Base-by-base conservation (phyloP, 805 yeast species). In the Nakazawaea peltata region DNA sequence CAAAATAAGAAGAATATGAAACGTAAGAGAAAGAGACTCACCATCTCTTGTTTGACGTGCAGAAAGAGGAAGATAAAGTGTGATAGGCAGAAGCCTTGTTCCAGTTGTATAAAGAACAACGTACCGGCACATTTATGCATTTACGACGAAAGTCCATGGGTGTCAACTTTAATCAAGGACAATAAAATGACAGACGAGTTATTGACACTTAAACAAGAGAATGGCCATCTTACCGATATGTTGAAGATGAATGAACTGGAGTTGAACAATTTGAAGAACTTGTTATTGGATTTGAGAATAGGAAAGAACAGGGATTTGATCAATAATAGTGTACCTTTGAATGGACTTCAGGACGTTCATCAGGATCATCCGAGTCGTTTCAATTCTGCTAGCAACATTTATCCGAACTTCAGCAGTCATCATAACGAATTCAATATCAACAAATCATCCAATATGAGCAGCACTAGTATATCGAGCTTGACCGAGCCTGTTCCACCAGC, bases 31-130 rank as follows among this genome's bases (percentile, higher is more conserved):
- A 48, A 48, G 31, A 41, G 56, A 27, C 42, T 47, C 10, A 45
- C 47, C 7, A 41, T 53, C 8, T 54, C 51, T 3, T 56, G 62
- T 41, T 40, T 42, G 3, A 42, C 46, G 7, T 56, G 62, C 36
- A 49, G 53, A 27, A 42, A 50, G 30, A 36, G 57, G 26, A 56
- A 56, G 41, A 51, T 53, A 17, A 50, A 47, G 34, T 56, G 62
- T 47, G 60, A 56, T 36, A 44, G 49, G 33, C 47, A 42, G 12
- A 40, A 42, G 13, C 62, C 62, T 2, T 56, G 62, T 36, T 41
- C 52, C 1, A 41, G 51, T 1, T 56, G 62, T 44, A 26, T 45
- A 3, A 47, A 43, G 25, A 37, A 45, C 11, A 44, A 46, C 21
- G 46, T 45, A 10, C 40, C 40, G 4, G 29, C 36, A 10, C 40